Evolutionary conservation across 768 basidiomycete genomes (phyloP), one percentile per base, ranked within the genome.

Genomic region (Mycena indigotica): DNA sequence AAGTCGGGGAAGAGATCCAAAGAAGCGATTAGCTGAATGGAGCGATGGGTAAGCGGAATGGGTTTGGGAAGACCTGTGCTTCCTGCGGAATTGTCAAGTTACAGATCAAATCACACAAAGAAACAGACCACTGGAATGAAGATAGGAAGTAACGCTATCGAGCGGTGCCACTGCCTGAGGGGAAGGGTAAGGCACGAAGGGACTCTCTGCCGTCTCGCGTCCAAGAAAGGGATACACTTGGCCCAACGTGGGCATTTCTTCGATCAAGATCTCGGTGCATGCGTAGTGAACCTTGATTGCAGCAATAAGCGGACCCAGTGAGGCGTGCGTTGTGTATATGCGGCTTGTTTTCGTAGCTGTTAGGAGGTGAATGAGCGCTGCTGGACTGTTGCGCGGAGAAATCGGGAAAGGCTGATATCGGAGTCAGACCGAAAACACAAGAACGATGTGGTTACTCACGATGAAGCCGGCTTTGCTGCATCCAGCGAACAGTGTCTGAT

Each of bases 221-320:
- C 76, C 79, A 8, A 81, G 70, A 25, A 73, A 69, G 1, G 81
- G 80, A 44, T 74, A 83, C 0, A 80, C 60, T 15, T 69, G 52
- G 0, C 53, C 39, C 12, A 80, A 53, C 4, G 63, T 55, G n/a
- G 75, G 75, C 19, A 73, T 64, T 55, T 77, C 76, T 29, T 75
- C 71, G 16, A 76, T 23, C 50, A 1, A 40, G 32, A 4, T 77
- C 55, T 17, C 32, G 32, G 10, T 35, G 32, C 32, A 35, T 8
- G 32, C 32, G 10, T 5, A 54, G 55, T 8, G 63, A 69, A 1
- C 38, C 57, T 44, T 44, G 3, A 70, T 57, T n/a, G 61, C 54
- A 5, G 45, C 28, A n/a, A 29, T n/a, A 8, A 48, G 49, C 2
- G 76, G 38, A 78, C 25, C 0, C 80, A 48, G 46, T 15, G 46